Evolutionary conservation across 306 rosid species (phyloP), one percentile per base, ranked within the genome.

Genomic region (Rubus idaeus): DNA sequence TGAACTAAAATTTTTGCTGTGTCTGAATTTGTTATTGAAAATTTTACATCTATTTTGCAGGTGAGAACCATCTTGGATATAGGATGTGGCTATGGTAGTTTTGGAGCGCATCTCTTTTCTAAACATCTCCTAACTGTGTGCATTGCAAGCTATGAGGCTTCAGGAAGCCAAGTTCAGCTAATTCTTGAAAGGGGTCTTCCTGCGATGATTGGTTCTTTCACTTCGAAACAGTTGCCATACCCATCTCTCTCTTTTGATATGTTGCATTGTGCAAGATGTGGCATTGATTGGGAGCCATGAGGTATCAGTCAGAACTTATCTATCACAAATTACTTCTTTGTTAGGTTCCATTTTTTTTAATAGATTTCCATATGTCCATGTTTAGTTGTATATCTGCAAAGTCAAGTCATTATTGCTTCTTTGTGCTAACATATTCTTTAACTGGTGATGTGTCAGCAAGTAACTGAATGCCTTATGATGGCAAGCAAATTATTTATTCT

Each of bases 181-280:
- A 96, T 96, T 58, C 98, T 93, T 78, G 99, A 96, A 86, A 89
- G 99, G 88, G 99, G 99, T 81, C 96, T 96, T 75, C 99, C 99
- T 75, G 99, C 97, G 46, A 96, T 96, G 99, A 83, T 96, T 82
- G 98, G 94, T 71, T 91, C 97, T 61, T 83, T 92, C 76, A 80
- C 88, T 78, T 83, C 97, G 45, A 93, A 86, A 83, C 98, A 93
- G 86, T 84, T 96, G 84, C 99, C 99, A 5, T 93, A 79, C 82
- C 96, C 99, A n/a, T 93, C 97, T 81, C 91, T 96, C 68, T 96
- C 99, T 66, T 96, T 89, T 78, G 99, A 96, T 84, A 92, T 96
- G 98, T 75, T 96, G 89, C 99, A 96, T 76, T 96, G 99, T 75
- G 98, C 97, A 53, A 87, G 99, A 76, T 96, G 99, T 61, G 91